These are phyloP conservation scores for Russula olivacea DNA, from an alignment of 768 basidiomycete genomes.

Conservation along the genomic window DNA sequence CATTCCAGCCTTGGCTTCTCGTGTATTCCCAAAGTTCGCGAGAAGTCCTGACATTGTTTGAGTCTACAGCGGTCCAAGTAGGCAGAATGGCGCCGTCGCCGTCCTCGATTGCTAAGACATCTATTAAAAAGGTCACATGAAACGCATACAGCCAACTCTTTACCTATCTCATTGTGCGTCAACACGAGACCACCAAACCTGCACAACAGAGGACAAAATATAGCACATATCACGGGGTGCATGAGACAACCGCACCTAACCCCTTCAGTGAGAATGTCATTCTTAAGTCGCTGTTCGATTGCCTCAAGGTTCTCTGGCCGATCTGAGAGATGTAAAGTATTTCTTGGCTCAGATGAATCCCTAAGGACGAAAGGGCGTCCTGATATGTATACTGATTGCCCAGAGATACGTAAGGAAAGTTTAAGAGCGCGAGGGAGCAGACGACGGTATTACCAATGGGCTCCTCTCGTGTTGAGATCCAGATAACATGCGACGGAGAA, in stretches of 20 bases:
- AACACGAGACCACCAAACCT: conserved; percentile 88
- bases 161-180: conserved; percentile 90
- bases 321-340: conserved; percentile 76
- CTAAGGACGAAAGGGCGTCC: conserved; percentile 90
- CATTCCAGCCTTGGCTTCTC: conserved; percentile 79
- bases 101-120: conserved; percentile 41
- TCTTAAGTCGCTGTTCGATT: conserved; percentile 82
- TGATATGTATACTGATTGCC: conserved; percentile 66
- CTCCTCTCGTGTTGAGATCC: conserved; percentile 97
- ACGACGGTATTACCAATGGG: conserved; percentile 61
- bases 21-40: conserved; percentile 80
- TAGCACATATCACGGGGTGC: not conserved
- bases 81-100: conserved; percentile 81
- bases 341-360: conserved; percentile 77
- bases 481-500: conserved; percentile 73
- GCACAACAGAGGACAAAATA: not conserved
- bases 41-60: conserved; percentile 75
- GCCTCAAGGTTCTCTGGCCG: conserved; percentile 93
- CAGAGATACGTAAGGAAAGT: conserved; percentile 15
- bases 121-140: not conserved
- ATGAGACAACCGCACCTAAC: conserved; percentile 42
- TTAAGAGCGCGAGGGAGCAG: not conserved
- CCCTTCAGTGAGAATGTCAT: conserved; percentile 86
- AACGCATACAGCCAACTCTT: conserved; percentile 23
- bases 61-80: conserved; percentile 91